Evolutionary conservation across 805 yeast species (phyloP).

Genomic region (Yarrowia sp.): DNA sequence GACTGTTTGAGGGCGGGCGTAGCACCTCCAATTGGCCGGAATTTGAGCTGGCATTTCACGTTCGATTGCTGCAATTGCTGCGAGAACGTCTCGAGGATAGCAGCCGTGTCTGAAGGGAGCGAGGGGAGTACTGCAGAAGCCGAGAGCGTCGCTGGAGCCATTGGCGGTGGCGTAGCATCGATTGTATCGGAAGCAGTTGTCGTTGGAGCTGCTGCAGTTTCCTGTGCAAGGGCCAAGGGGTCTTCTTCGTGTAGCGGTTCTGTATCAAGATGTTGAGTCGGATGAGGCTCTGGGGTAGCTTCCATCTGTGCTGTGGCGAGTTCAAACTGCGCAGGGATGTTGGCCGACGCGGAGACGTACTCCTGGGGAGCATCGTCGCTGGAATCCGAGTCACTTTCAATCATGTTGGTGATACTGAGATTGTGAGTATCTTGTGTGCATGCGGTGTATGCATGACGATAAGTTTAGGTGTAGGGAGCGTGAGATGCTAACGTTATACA

Average conservation of each 20-base stretch:
- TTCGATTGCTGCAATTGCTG: conserved; percentile 29
- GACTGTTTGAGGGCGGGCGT: conserved; percentile 50
- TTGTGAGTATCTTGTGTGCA: not conserved
- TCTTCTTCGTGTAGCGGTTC: not conserved
- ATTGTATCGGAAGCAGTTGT: conserved; percentile 33
- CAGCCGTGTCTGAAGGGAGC: conserved; percentile 37
- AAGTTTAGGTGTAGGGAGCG: conserved; percentile 3
- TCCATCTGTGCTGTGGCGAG: not conserved
- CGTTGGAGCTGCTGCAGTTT: not conserved
- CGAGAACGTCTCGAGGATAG: conserved; percentile 34
- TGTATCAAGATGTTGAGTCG: not conserved
- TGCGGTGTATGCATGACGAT: conserved; percentile 11
- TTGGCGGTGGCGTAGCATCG: conserved; percentile 34
- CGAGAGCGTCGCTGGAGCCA: conserved; percentile 36
- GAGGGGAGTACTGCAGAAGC: conserved; percentile 39
- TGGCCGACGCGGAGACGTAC: conserved; percentile 11
- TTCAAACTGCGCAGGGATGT: not conserved
- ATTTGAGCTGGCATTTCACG: conserved; percentile 40
- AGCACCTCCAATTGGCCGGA: conserved; percentile 53
- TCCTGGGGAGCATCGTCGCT: conserved; percentile 19
- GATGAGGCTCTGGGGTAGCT: not conserved
- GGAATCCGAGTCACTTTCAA: not conserved
- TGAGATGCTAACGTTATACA: too few species aligned
- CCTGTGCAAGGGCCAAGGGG: not conserved
- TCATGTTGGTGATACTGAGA: not conserved